Evolutionary conservation across 2,329 filamentous ascomycete genomes (phyloP).

Genomic region (Sordariomycetes sp.): DNA sequence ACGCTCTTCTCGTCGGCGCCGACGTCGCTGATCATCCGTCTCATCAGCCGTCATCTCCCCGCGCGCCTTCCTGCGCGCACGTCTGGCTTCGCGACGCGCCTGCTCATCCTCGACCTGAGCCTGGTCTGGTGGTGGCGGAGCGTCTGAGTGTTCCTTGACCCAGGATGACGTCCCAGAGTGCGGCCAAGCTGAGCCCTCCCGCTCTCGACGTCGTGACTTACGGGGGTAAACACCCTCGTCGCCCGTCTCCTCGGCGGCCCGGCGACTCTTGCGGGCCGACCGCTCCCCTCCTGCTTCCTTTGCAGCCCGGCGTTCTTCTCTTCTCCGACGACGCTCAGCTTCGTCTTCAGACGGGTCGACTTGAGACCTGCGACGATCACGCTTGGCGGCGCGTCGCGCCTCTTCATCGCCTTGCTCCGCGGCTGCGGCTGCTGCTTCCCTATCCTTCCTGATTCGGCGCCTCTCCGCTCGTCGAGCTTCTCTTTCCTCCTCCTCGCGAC

Average conservation of each 20-base stretch:
- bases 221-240: slow-evolving; percentile 36
- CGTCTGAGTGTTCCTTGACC: slow-evolving; percentile 57
- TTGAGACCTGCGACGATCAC: slow-evolving; percentile 38
- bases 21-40: slow-evolving; percentile 32
- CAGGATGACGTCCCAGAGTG: slow-evolving; percentile 56
- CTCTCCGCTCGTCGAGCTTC: slow-evolving; percentile 41
- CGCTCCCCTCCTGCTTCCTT: slow-evolving; percentile 22
- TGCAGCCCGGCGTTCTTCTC: slow-evolving; percentile 39
- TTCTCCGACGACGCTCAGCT: slow-evolving; percentile 42
- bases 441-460: slow-evolving; percentile 37
- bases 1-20: slow-evolving; percentile 29
- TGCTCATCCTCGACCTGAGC: slow-evolving; percentile 34
- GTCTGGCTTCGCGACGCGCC: slow-evolving; percentile 37
- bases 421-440: slow-evolving; percentile 29
- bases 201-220: slow-evolving; percentile 24
- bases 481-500: slow-evolving; percentile 6
- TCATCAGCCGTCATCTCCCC: slow-evolving; percentile 32
- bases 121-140: slow-evolving; percentile 13
- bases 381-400: slow-evolving; percentile 31
- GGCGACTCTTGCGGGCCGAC: slow-evolving; percentile 17
- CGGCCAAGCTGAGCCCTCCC: slow-evolving; percentile 39
- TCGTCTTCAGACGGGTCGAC: slow-evolving; percentile 36
- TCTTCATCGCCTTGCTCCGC: slow-evolving; percentile 36
- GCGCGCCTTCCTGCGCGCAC: slow-evolving; percentile 33
- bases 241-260: slow-evolving; percentile 26